Conservation (phyloP, 495 filamentous ascomycete genomes). For the Rostrohypoxylon terebratum region DNA sequence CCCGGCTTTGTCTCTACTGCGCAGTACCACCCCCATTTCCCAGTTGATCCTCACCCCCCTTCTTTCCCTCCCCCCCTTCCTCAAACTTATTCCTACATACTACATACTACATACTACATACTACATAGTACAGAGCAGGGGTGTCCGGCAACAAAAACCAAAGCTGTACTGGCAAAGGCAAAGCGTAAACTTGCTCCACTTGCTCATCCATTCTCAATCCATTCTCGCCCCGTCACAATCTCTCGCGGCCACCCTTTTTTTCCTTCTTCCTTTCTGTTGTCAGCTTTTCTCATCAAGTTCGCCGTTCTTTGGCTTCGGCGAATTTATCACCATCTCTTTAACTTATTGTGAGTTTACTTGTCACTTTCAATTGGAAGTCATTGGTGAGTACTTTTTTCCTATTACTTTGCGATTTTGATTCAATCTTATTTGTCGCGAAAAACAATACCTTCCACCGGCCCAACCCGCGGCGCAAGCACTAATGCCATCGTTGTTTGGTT, state of each 20-base stretch:
- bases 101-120: too few relatives aligned
- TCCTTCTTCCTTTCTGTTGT: slow-evolving; percentile 47
- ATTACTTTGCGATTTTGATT: slow-evolving; percentile 14
- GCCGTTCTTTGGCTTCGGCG: slow-evolving; percentile 45
- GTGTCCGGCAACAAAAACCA: slow-evolving; percentile 41
- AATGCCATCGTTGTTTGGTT: slow-evolving; percentile 1
- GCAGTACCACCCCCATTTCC: slow-evolving; percentile 33
- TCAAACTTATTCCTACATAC: slow-evolving; percentile 36
- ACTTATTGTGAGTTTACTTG: slow-evolving; percentile 34
- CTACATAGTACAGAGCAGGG: slow-evolving; percentile 36
- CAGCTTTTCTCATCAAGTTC: slow-evolving; percentile 46
- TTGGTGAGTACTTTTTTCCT: slow-evolving; percentile 45
- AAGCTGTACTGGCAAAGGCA: slow-evolving; percentile 37
- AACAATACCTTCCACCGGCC: slow-evolving; percentile 5
- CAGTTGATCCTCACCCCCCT: slow-evolving; percentile 48
- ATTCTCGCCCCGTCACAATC: slow-evolving; percentile 48
- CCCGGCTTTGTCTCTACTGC: slow-evolving; percentile 32
- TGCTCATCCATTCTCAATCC: slow-evolving; percentile 24
- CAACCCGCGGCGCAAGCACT: slow-evolving; percentile 22
- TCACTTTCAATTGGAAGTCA: slow-evolving; percentile 37
- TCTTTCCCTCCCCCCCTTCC: slow-evolving; percentile 42
- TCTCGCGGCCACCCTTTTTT: slow-evolving; percentile 49
- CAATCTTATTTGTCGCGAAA: neutral
- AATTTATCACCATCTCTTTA: slow-evolving; percentile 46
- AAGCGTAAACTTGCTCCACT: slow-evolving; percentile 38